These are phyloP conservation scores for Phytophthora pisi DNA, from an alignment of 352 stramenopile species.

Conservation along the genomic window DNA sequence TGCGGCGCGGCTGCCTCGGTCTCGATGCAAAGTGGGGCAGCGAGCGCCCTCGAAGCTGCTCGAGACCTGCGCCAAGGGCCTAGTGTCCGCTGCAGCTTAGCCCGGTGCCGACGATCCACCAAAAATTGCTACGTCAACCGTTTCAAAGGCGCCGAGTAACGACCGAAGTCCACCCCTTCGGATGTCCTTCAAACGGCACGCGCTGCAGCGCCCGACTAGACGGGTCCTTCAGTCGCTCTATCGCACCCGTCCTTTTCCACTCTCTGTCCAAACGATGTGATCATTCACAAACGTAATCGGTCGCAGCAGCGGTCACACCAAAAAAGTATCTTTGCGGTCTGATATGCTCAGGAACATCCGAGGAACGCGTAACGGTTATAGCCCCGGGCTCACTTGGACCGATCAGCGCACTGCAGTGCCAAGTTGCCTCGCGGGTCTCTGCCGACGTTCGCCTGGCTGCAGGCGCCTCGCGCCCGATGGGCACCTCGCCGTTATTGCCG, in stretches of 20 bases:
- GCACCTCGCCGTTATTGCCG: slow-evolving; percentile 32
- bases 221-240: neutral
- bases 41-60: neutral
- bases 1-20: slow-evolving; percentile 10
- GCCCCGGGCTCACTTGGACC: neutral
- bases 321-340: slow-evolving; percentile 33
- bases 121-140: slow-evolving; percentile 34
- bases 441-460: slow-evolving; percentile 32
- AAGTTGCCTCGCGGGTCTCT: slow-evolving; percentile 21
- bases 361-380: slow-evolving; percentile 8
- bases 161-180: slow-evolving; percentile 12
- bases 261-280: neutral
- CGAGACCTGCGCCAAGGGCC: neutral
- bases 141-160: slow-evolving; percentile 16
- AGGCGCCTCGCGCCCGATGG: slow-evolving; percentile 26
- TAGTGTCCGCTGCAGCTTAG: neutral
- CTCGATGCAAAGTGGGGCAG: neutral
- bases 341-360: slow-evolving; percentile 20
- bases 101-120: slow-evolving; percentile 11
- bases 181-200: neutral
- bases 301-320: slow-evolving; percentile 3
- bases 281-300: slow-evolving; percentile 5
- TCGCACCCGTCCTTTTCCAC: neutral
- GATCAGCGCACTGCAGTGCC: slow-evolving; percentile 1
- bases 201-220: slow-evolving; percentile 12